Evolutionary conservation across 2,329 filamentous ascomycete genomes (phyloP).

Genomic region (Pseudogymnoascus sp.): DNA sequence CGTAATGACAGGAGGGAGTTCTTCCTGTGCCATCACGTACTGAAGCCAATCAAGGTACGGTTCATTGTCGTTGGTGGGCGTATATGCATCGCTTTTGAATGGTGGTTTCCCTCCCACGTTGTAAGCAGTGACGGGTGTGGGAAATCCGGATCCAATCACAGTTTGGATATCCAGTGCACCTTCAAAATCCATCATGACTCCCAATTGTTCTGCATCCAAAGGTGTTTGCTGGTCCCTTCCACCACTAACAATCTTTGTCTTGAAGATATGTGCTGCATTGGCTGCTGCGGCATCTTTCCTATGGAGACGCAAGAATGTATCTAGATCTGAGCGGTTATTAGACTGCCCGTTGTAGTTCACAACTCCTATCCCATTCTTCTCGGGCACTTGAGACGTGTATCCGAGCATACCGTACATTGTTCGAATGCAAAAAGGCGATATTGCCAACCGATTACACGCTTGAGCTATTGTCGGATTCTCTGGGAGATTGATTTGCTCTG

Average conservation of each 20-base stretch:
- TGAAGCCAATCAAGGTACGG: conserved; percentile 48
- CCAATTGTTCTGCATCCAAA: not conserved
- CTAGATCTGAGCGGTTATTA: not conserved
- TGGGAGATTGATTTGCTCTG: not conserved
- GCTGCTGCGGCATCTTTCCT: not conserved
- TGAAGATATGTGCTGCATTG: not conserved
- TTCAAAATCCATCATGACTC: conserved; percentile 32
- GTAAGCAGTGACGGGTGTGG: conserved; percentile 44
- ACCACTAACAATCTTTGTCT: not conserved
- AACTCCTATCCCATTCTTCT: not conserved
- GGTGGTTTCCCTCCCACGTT: conserved; percentile 48
- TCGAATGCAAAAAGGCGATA: not conserved
- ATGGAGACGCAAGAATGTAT: not conserved
- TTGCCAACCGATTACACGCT: not conserved
- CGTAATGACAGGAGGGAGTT: conserved; percentile 47
- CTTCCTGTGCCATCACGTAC: conserved; percentile 37
- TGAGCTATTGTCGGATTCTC: not conserved
- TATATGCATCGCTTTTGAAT: conserved; percentile 36
- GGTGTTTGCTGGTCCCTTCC: not conserved
- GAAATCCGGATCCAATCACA: conserved; percentile 44
- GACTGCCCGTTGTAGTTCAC: not conserved
- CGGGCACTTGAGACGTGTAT: not conserved
- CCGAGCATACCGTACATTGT: not conserved
- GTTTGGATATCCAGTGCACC: conserved; percentile 49
- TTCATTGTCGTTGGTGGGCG: conserved; percentile 37